A percentile compares a stretch with the other conserved stretches of the same genome.
phyloP scores from a whole-genome alignment of 495 filamentous ascomycete genomes.

The Neurospora sp. region DNA sequence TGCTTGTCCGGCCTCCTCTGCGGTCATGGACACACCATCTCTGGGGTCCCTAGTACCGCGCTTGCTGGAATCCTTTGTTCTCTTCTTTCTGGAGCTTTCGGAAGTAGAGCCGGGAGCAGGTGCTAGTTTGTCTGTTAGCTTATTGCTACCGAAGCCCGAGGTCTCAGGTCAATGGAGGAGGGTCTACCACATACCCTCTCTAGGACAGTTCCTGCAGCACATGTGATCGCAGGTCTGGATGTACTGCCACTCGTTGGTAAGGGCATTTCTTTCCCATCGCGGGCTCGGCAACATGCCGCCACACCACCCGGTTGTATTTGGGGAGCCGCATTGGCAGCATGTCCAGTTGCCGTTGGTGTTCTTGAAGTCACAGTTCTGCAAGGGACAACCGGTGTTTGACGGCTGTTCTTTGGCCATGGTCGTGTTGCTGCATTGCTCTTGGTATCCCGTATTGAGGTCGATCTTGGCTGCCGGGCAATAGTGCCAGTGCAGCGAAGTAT shows the following conservation, averaged over 20 bases:
- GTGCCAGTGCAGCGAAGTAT: conserved; percentile 34
- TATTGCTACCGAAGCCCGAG: neutral
- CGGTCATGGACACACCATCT: neutral
- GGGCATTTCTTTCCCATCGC: conserved; percentile 25
- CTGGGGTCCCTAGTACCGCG: neutral
- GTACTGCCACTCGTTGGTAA: conserved; percentile 22
- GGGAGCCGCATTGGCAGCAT: conserved; percentile 32
- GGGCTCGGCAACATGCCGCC: conserved; percentile 11
- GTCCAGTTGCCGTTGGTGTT: conserved; percentile 29
- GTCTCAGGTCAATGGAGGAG: neutral
- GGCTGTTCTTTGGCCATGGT: conserved; percentile 29
- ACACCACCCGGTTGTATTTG: conserved; percentile 34
- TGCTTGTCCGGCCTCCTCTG: neutral
- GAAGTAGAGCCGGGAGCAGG: neutral
- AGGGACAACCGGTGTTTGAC: conserved; percentile 25
- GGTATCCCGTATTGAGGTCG: conserved; percentile 30
- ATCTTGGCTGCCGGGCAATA: conserved; percentile 33
- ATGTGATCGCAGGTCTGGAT: conserved; percentile 33
- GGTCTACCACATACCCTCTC: conserved; percentile 16
- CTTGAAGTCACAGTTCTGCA: conserved; percentile 32
- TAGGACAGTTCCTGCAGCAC: conserved; percentile 31
- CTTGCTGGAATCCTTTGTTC: conserved; percentile 8
- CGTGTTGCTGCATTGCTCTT: conserved; percentile 30
- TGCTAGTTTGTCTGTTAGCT: neutral
- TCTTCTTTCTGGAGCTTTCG: conserved; percentile 2